Evolutionary conservation across 768 basidiomycete species (phyloP).

Genomic region (Clitopilus passeckerianus): DNA sequence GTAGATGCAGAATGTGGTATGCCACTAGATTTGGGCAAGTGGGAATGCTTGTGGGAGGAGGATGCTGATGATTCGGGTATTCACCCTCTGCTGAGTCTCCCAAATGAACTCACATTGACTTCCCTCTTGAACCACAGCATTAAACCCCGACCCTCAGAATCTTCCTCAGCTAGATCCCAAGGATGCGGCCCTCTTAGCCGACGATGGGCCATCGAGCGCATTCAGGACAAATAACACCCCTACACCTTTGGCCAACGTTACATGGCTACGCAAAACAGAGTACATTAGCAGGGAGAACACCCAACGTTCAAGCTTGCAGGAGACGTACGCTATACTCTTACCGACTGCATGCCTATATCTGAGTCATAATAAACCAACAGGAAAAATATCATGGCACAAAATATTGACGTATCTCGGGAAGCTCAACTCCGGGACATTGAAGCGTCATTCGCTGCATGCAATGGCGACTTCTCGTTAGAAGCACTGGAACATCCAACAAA

Average conservation of each 20-base stretch:
- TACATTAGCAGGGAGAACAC: conserved; percentile 67
- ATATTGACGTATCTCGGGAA: conserved; percentile 66
- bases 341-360: not conserved
- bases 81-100: conserved; percentile 7
- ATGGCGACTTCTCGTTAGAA: conserved; percentile 54
- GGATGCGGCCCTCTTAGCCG: conserved; percentile 72
- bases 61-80: conserved; percentile 64
- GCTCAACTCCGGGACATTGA: conserved; percentile 81
- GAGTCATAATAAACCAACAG: conserved; percentile 18
- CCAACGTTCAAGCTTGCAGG: conserved; percentile 37
- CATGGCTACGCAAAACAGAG: conserved; percentile 92
- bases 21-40: conserved; percentile 85
- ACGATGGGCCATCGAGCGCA: conserved; percentile 36
- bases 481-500: conserved; percentile 76
- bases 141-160: conserved; percentile 66
- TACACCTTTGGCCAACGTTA: conserved; percentile 59
- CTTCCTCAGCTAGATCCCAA: conserved; percentile 64
- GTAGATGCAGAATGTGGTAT: conserved; percentile 96
- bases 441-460: conserved; percentile 63
- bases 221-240: conserved; percentile 27
- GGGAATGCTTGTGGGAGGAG: conserved; percentile 82
- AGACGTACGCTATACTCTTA: conserved; percentile 42
- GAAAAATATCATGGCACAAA: conserved; percentile 40
- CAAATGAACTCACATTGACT: not conserved
- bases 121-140: conserved; percentile 14